Evolutionary conservation across 2,329 filamentous ascomycete species (phyloP).

Genomic region (Bipolaris bicolor): DNA sequence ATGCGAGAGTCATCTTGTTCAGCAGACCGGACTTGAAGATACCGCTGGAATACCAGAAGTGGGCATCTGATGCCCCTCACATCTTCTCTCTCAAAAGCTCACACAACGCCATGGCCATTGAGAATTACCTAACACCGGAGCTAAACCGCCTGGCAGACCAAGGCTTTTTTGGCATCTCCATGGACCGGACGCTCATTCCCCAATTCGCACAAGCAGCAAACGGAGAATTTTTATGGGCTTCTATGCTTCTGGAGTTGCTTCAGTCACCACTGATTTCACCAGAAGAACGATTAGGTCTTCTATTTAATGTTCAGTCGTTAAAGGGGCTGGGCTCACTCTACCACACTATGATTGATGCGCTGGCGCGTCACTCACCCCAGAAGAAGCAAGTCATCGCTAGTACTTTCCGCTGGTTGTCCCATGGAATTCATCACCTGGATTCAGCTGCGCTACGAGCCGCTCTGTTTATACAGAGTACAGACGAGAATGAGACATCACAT

Average conservation of each 20-base stretch:
- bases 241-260: conserved; percentile 31
- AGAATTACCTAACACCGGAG: conserved; percentile 23
- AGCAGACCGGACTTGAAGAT: conserved; percentile 34
- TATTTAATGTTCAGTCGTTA: conserved; percentile 27
- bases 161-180: conserved; percentile 38
- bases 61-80: conserved; percentile 36
- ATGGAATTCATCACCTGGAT: conserved; percentile 30
- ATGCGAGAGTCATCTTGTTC: conserved; percentile 34
- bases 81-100: conserved; percentile 26
- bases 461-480: conserved; percentile 19
- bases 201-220: conserved; percentile 25
- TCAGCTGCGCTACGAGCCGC: conserved; percentile 29
- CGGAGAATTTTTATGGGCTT: conserved; percentile 41
- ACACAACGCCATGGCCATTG: conserved; percentile 29
- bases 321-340: conserved; percentile 33
- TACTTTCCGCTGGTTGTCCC: conserved; percentile 36
- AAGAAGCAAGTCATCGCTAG: conserved; percentile 33
- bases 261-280: conserved; percentile 33
- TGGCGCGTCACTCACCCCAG: conserved; percentile 21
- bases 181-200: conserved; percentile 32
- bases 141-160: conserved; percentile 36
- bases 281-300: conserved; percentile 28
- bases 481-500: background rate
- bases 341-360: conserved; percentile 25
- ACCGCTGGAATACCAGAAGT: conserved; percentile 38